Base-by-base conservation (phyloP, 257 asterid genomes). In the Fraxinus cuspidata region DNA sequence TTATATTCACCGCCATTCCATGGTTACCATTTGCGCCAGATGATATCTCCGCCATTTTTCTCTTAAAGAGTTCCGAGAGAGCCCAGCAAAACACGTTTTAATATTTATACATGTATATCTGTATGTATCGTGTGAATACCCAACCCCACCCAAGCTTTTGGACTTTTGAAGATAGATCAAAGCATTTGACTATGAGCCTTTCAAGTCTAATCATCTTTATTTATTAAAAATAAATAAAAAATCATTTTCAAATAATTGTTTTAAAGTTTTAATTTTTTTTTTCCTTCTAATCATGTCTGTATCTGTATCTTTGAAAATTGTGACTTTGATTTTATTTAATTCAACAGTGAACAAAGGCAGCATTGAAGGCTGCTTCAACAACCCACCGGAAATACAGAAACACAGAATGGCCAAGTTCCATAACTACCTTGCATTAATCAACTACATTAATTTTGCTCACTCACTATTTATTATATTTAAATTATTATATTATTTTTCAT, bases 361-460 rank as follows among this genome's bases (percentile, higher is more conserved):
- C 88, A 89, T 88, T 91, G 84, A 89, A 74, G 90, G 79, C 86
- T 74, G 71, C 83, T 79, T 76, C 90, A 88, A 84, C 90, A 27
- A 63, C 90, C 90, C 89, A 80, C 89, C 87, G 79, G 84, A 67
- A 86, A 72, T 76, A 34, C 84, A 82, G 84, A 81, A 12, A 12
- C 11, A 71, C 37, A 77, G 70, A 25, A 78, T 60, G 78, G 74
- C 74, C 35, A 44, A 67, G n/a, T 16, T 25, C 19, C 74, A 37
- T 70, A 40, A 40, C 82, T 74, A 70, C 83, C 53, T 70, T 42
- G 15, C 72, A 53, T 60, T 40, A 76, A 77, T 77, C 74, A 51
- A 18, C 60, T 4, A 19, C 7, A 51, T 51, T 19, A 51, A 51
- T 51, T 49, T 51, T 19, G 27, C 64, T 53, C 64, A 1, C 23